Percentiles rank a stretch among this genome's conserved stretches.
Evolutionary conservation across 164 flowering plant genomes (phyloP).

Genomic region (Platanus orientalis): DNA sequence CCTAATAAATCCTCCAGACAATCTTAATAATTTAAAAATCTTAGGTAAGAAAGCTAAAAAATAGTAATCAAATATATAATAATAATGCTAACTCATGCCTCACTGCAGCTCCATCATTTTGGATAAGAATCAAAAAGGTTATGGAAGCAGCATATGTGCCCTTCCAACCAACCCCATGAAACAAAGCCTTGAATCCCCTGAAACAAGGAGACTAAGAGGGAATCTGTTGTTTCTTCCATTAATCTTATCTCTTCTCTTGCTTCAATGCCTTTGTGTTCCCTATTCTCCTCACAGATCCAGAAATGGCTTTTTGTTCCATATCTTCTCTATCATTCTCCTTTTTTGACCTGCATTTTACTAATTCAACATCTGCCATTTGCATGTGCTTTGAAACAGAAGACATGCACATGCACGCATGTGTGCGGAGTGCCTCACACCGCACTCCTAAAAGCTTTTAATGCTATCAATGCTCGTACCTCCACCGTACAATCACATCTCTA

Average conservation of each 20-base stretch:
- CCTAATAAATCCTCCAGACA: no score
- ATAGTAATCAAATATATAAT: background rate
- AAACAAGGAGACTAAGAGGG: background rate
- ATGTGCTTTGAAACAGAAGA: slow-evolving; percentile 14
- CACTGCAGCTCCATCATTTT: slow-evolving; percentile 13
- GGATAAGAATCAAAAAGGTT: slow-evolving; percentile 32
- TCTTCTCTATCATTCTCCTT: slow-evolving; percentile 1
- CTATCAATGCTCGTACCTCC: no score
- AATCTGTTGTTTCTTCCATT: background rate
- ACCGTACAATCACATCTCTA: no score
- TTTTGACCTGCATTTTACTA: background rate
- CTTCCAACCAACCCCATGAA: slow-evolving; percentile 26
- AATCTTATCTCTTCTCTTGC: slow-evolving; percentile 1
- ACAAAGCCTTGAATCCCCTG: slow-evolving; percentile 19
- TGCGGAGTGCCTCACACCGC: slow-evolving; percentile 9
- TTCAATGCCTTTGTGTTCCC: slow-evolving; percentile 8
- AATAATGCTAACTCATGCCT: slow-evolving; percentile 5
- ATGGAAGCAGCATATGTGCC: slow-evolving; percentile 36
- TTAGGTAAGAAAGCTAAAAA: no score
- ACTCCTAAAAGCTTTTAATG: no score
- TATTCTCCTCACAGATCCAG: slow-evolving; percentile 10
- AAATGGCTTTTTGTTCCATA: slow-evolving; percentile 4
- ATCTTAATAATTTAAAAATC: no score
- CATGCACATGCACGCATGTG: slow-evolving; percentile 21
- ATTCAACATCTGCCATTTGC: slow-evolving; percentile 8